Base-by-base conservation (phyloP, 768 basidiomycete species). In the Phylloporus sp. region DNA sequence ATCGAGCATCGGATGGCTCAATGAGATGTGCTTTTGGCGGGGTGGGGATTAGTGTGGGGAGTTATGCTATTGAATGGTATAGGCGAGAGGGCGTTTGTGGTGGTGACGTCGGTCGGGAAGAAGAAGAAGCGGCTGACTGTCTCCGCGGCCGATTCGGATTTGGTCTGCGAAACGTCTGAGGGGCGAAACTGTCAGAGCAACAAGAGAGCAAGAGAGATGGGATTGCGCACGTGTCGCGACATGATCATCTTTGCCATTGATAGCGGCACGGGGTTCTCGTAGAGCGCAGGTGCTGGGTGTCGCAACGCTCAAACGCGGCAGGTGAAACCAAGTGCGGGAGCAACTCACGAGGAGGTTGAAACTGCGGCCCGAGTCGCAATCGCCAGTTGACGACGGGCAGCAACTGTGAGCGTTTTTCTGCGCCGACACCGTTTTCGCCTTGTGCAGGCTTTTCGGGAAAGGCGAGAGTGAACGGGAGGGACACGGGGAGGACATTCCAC, bases 211-310 rank as follows among this genome's bases (percentile, higher is more conserved):
- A 21, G 9, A 26, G 9, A n/a, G n/a, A n/a, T n/a, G n/a, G n/a
- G n/a, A n/a, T n/a, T 22, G 58, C 74, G 36, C 56, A 76, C 74
- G 63, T 76, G 74, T 59, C 74, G 72, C 23, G 74, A 75, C 75
- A 76, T 76, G 52, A 76, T 76, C 48, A 76, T 69, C 58, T 76
- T 76, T 27, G 74, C 74, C 74, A 76, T 76, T 8, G 75, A 76
- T 33, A 71, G 53, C 37, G 74, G 74, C 29, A 67, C 63, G 41
- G 69, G 69, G 46, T 54, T 71, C 49, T 74, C 67, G 43, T 76
- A 75, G 15, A 73, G 52, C 1, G 71, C 69, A 23, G 73, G 70
- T 37, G 72, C 74, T 75, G 18, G 11, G 5, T n/a, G 39, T 24
- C 9, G 28, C 29, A 9, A 22, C 18, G 49, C 38, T 48, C 42